phyloP scores from a whole-genome alignment of 2,329 filamentous ascomycete genomes.

The Trichoderma asperellum region DNA sequence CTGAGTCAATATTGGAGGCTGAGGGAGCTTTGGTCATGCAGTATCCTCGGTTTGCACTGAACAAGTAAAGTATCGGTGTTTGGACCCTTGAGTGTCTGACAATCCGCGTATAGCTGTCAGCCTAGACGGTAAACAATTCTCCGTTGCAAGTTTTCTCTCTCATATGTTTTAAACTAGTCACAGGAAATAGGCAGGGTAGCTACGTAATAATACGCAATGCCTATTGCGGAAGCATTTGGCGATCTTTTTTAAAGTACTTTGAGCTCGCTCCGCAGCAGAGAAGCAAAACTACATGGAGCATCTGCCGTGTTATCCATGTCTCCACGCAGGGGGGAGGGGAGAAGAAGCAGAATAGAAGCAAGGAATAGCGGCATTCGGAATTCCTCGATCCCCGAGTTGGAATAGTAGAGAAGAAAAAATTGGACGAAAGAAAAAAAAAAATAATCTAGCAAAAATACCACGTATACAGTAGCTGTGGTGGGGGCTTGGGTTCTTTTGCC shows the following conservation, averaged over 20 bases:
- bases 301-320: background rate
- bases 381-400: background rate
- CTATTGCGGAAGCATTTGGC: background rate
- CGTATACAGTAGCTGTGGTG: background rate
- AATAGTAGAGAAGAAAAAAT: background rate
- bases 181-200: background rate
- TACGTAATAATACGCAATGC: background rate
- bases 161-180: background rate
- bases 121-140: background rate
- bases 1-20: background rate
- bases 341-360: background rate
- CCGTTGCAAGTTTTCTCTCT: background rate
- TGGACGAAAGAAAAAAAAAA: background rate
- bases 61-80: background rate
- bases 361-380: conserved; percentile 17
- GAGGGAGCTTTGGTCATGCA: background rate
- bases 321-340: background rate
- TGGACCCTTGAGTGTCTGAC: background rate
- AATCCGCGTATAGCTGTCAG: background rate
- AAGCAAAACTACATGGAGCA: background rate
- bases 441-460: background rate
- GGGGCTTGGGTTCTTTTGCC: background rate
- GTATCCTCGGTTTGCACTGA: background rate
- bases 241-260: background rate
- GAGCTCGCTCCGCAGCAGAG: background rate